Evolutionary conservation across 2,329 filamentous ascomycete genomes (phyloP).

Genomic region (Fusarium sp.): DNA sequence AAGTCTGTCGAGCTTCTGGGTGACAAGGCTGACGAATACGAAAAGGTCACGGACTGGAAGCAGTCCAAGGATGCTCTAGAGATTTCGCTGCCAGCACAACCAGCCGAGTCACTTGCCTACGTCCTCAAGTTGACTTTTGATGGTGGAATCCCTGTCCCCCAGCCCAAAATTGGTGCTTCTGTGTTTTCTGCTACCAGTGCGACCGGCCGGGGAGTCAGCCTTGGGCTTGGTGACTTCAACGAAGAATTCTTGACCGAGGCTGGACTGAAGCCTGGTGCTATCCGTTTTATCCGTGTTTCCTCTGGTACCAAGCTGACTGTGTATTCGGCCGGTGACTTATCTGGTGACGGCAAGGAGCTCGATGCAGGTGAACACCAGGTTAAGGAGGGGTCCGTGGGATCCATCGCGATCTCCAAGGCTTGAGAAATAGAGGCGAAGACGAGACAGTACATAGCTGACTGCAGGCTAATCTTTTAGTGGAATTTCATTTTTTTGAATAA

Average conservation of each 20-base stretch:
- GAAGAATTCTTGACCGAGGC: constrained; percentile 7
- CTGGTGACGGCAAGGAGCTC: neutral
- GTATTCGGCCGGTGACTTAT: neutral
- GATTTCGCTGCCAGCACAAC: neutral
- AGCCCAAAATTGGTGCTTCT: neutral
- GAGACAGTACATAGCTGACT: neutral
- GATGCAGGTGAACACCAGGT: neutral
- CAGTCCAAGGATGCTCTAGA: constrained; percentile 6
- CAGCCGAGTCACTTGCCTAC: constrained; percentile 1
- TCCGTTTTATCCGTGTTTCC: constrained; percentile 3
- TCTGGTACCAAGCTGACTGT: neutral
- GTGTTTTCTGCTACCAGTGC: neutral
- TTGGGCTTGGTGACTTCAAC: constrained; percentile 2
- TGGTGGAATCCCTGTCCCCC: neutral
- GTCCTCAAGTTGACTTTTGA: constrained; percentile 6
- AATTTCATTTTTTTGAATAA: neutral
- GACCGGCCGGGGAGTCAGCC: neutral
- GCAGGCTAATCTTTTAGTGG: too few relatives aligned
- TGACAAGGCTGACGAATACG: neutral
- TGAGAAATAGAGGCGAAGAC: accelerated
- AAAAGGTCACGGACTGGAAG: neutral
- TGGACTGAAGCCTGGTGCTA: neutral
- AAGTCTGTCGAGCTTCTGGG: constrained; percentile 7
- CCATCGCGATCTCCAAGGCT: neutral
- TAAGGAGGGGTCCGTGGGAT: neutral